phyloP scores from a whole-genome alignment of 2,329 filamentous ascomycete genomes.

The Pestalotiopsis sp. region DNA sequence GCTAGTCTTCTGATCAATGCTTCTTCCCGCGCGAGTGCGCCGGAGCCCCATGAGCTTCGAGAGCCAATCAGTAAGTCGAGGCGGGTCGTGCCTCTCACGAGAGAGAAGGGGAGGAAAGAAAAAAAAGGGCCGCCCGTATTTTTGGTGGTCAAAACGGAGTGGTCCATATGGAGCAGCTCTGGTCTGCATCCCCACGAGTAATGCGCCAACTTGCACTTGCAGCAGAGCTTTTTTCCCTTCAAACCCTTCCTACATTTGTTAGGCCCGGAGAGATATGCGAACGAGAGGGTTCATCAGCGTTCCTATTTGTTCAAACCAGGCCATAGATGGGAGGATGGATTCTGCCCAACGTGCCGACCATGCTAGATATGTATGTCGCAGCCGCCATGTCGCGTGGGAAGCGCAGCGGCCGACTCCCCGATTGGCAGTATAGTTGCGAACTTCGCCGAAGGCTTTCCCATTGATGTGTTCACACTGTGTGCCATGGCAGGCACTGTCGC shows the following conservation, averaged over 20 bases:
- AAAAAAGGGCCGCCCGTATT: background rate
- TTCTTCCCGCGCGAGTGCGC: background rate
- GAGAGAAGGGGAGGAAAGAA: background rate
- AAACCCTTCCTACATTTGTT: conserved; percentile 3
- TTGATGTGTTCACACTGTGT: background rate
- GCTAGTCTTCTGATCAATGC: conserved; percentile 3
- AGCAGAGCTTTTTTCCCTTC: background rate
- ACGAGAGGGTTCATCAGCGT: background rate
- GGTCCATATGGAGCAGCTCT: background rate
- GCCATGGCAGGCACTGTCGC: background rate
- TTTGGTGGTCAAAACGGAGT: background rate
- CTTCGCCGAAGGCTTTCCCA: background rate
- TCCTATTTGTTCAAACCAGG: conserved; percentile 1
- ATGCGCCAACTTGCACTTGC: conserved; percentile 1
- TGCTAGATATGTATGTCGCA: conserved; percentile 7
- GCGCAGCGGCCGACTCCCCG: background rate
- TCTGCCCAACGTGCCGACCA: conserved; percentile 7
- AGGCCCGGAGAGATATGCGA: conserved; percentile 1
- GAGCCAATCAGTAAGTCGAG: conserved; percentile 6
- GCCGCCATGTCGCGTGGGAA: conserved; percentile 6
- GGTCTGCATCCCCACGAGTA: background rate
- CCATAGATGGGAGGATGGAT: background rate
- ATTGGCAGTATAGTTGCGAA: conserved; percentile 4
- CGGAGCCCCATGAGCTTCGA: background rate
- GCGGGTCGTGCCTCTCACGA: conserved; percentile 6